Evolutionary conservation across 2,329 filamentous ascomycete species (phyloP), one percentile per base, ranked within the genome.

Genomic region (Chaetomium sp.): DNA sequence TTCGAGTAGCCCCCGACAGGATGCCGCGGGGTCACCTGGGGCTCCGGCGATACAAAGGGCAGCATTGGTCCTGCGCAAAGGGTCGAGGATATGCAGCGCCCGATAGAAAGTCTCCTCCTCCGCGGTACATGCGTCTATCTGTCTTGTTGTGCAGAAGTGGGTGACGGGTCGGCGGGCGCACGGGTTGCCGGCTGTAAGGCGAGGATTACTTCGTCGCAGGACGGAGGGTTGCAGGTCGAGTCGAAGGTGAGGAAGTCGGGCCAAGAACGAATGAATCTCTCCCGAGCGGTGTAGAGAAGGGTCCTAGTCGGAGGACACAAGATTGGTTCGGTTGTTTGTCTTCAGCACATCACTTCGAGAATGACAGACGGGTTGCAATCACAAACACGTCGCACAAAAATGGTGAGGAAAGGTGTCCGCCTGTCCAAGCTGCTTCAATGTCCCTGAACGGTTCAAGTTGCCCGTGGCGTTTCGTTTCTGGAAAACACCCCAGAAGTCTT

Each of bases 21-120:
- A 79, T 95, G 89, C 77, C 90, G 84, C 70, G 92, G 88, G 84
- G 94, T 91, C 84, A 87, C 88, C 76, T 84, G 85, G 70, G 74
- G 74, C 69, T 74, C 72, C 64, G 75, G 73, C 56, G 75, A 76
- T 61, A 76, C 71, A 76, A 84, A 79, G 62, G 82, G 82, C 68
- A 85, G 74, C 82, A 85, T 84, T 69, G 60, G 47, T 50, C 54
- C 58, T 51, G 56, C 49, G 45, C 52, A 54, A 55, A 53, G 49
- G 53, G 61, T 42, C 46, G 43, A 55, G 52, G 27, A 42, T 37
- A 38, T 56, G 52, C 56, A 55, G 50, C 55, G 49, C 40, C 58
- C 52, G 52, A 61, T 42, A 49, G 34, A 38, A 56, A 51, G 54
- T 49, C 59, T 53, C 56, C 57, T 57, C 55, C 56, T 60, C 62